Percentiles rank a stretch among this genome's conserved stretches.
These are phyloP conservation scores for Corymbia maculata DNA, from an alignment of 345 rosid species.

Conservation along the genomic window DNA sequence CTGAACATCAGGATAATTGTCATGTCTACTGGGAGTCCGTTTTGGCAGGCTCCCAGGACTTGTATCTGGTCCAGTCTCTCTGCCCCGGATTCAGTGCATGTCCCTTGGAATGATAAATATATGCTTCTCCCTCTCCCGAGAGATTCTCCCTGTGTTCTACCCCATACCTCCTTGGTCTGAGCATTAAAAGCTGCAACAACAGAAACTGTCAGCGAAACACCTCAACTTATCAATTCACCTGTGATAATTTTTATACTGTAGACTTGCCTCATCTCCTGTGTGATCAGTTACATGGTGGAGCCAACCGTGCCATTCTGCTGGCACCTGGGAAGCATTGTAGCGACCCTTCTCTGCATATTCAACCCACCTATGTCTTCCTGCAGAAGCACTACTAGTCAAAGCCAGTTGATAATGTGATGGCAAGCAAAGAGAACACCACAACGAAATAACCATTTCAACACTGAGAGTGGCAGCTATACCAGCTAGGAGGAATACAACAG, in stretches of 20 bases:
- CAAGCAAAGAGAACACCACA: neutral
- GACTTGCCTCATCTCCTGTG: slow-evolving; percentile 87
- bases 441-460: neutral
- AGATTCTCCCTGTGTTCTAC: slow-evolving; percentile 83
- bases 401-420: neutral
- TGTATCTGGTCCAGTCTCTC: slow-evolving; percentile 92
- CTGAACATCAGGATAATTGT: neutral
- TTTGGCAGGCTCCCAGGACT: slow-evolving; percentile 82
- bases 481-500: neutral
- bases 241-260: neutral
- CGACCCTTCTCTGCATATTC: slow-evolving; percentile 80
- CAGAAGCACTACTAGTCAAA: neutral
- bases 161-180: slow-evolving; percentile 87
- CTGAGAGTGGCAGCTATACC: neutral
- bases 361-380: slow-evolving; percentile 96
- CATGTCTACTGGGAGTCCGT: slow-evolving; percentile 9
- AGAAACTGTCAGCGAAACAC: neutral
- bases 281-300: slow-evolving; percentile 89
- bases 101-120: slow-evolving; percentile 89
- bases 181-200: slow-evolving; percentile 64
- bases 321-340: slow-evolving; percentile 96
- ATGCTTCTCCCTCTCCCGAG: slow-evolving; percentile 81
- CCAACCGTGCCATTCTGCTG: slow-evolving; percentile 99
- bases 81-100: slow-evolving; percentile 89
- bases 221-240: neutral